Evolutionary conservation across 1,284 basidiomycete genomes (phyloP).

Genomic region (Sphaerobolus stellatus): DNA sequence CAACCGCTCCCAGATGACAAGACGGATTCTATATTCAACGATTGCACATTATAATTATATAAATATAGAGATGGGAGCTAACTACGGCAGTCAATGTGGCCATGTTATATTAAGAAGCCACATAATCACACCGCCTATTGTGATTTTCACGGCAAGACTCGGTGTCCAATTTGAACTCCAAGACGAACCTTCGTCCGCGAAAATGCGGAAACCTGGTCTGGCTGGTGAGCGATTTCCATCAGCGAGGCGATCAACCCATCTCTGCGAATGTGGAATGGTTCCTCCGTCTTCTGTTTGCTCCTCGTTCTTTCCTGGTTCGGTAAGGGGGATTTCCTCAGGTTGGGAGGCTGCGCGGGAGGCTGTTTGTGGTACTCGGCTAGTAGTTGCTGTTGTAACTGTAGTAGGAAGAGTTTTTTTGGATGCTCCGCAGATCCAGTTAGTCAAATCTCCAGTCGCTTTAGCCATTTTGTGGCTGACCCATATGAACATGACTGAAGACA

Average conservation of each 20-base stretch:
- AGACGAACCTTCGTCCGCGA: slow-evolving; percentile 25
- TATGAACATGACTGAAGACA: slow-evolving; percentile 76
- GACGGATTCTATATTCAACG: background rate
- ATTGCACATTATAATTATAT: background rate
- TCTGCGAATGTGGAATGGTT: slow-evolving; percentile 36
- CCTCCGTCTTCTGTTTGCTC: slow-evolving; percentile 31
- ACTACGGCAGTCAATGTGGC: background rate
- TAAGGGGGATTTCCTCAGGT: slow-evolving; percentile 8
- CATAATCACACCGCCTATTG: background rate
- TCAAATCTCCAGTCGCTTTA: slow-evolving; percentile 71
- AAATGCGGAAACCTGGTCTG: slow-evolving; percentile 29
- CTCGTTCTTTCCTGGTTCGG: slow-evolving; percentile 21
- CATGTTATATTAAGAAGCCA: slow-evolving; percentile 11
- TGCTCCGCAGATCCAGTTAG: slow-evolving; percentile 63
- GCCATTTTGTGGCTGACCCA: slow-evolving; percentile 77
- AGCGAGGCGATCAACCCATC: slow-evolving; percentile 59
- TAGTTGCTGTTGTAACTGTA: slow-evolving; percentile 6
- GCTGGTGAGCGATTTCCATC: slow-evolving; percentile 32
- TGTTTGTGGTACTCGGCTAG: slow-evolving; percentile 1
- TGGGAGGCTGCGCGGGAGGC: background rate
- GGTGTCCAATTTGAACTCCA: background rate
- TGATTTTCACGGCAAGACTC: background rate
- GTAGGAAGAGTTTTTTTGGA: slow-evolving; percentile 28
- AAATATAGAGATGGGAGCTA: no score
- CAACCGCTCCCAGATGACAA: background rate